phyloP scores from a whole-genome alignment of 1,284 basidiomycete species.

The Pseudozyma sp. region DNA sequence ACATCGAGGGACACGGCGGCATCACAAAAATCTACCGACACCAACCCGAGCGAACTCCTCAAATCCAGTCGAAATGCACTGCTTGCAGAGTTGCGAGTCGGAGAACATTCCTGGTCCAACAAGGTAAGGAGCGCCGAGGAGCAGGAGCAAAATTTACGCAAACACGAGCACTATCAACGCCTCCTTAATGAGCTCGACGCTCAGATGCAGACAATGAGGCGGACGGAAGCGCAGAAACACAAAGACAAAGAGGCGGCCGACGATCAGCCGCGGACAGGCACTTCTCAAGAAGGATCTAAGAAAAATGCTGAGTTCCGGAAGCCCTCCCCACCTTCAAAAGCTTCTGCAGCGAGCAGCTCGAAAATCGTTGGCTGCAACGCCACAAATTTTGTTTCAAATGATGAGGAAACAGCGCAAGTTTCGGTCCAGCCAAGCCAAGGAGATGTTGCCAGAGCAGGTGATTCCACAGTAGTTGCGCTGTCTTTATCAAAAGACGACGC shows the following conservation, averaged over 20 bases:
- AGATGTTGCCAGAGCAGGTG: too few species aligned
- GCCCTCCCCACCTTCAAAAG: slow-evolving; percentile 7
- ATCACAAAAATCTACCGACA: background rate
- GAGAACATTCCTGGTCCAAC: background rate
- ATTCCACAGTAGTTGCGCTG: too few species aligned
- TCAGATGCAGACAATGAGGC: slow-evolving; percentile 31
- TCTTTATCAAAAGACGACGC: too few species aligned
- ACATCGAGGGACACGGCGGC: background rate
- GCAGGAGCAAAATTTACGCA: slow-evolving; percentile 20
- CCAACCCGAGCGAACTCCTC: background rate
- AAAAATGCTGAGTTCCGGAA: slow-evolving; percentile 1
- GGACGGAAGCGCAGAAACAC: slow-evolving; percentile 26
- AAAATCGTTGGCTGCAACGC: background rate
- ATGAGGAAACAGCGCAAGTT: too few species aligned
- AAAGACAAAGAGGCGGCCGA: slow-evolving; percentile 20
- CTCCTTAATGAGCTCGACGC: slow-evolving; percentile 23
- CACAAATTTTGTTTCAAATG: background rate
- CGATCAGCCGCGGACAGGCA: background rate
- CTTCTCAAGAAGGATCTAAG: background rate
- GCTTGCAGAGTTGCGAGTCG: background rate
- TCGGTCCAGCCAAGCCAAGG: too few species aligned
- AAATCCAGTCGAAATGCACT: background rate
- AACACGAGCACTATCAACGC: slow-evolving; percentile 31
- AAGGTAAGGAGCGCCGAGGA: slow-evolving; percentile 14
- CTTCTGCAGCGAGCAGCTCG: background rate